Evolutionary conservation across 257 asterid species (phyloP).

Genomic region (Solanum chiquidenum): DNA sequence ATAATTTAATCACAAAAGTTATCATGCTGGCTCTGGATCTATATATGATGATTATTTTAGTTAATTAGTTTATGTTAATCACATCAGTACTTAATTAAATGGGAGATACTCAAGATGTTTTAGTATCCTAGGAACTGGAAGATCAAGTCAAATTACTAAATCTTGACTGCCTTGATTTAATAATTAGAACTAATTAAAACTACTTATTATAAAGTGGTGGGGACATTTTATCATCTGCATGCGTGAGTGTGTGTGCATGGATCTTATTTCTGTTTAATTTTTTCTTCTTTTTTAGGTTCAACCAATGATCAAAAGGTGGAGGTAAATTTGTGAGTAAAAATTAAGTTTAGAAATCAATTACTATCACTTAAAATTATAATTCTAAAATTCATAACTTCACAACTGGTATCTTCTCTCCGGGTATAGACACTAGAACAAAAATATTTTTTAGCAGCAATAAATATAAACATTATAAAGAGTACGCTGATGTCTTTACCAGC

Average conservation of each 20-base stretch:
- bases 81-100: not conserved
- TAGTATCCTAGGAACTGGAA: slow-evolving; percentile 2
- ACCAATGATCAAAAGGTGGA: not conserved
- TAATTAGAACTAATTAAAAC: not conserved
- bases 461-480: not conserved
- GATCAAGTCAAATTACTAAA: not conserved
- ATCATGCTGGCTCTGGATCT: not conserved
- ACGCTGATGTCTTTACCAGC: too few relatives aligned
- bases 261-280: not conserved
- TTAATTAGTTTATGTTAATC: not conserved
- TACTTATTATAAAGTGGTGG: not conserved
- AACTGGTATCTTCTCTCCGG: not conserved
- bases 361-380: not conserved
- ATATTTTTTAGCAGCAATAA: too few relatives aligned
- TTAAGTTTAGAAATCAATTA: not conserved
- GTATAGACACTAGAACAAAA: too few relatives aligned
- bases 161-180: not conserved
- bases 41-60: not conserved
- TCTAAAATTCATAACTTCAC: not conserved
- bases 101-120: not conserved
- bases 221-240: not conserved
- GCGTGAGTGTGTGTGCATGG: not conserved
- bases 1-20: not conserved
- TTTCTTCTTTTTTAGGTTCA: not conserved
- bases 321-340: not conserved